phyloP scores from a whole-genome alignment of 2,329 filamentous ascomycete genomes.

The Davidsoniella australis region DNA sequence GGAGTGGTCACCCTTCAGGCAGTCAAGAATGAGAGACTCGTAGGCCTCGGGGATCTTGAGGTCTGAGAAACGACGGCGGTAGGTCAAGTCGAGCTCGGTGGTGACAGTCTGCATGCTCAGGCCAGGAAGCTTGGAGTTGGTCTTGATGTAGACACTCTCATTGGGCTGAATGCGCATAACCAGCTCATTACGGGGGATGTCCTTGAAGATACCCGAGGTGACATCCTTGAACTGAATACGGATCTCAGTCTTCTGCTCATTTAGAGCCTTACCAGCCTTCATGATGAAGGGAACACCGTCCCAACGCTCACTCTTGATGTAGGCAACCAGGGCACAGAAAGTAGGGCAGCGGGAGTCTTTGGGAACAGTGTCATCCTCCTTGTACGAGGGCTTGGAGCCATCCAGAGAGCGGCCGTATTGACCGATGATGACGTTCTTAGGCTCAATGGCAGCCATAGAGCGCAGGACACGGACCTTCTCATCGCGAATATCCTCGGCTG shows the following conservation, averaged over 20 bases:
- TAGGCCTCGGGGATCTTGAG: conserved; percentile 99
- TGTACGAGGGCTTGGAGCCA: conserved; percentile 91
- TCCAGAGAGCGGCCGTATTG: conserved; percentile 96
- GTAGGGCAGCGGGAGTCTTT: conserved; percentile 96
- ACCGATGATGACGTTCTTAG: conserved; percentile 98
- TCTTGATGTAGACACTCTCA: conserved; percentile 99
- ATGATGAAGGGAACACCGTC: conserved; percentile 98
- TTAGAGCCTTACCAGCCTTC: conserved; percentile 96
- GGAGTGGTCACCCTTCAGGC: conserved; percentile 96
- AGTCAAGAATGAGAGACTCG: conserved; percentile 92
- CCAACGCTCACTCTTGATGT: conserved; percentile 99
- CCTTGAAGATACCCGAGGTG: conserved; percentile 98
- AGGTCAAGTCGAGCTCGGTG: conserved; percentile 94
- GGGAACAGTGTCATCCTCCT: conserved; percentile 95
- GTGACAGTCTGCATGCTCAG: conserved; percentile 99
- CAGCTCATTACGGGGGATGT: conserved; percentile 96
- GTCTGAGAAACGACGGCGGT: conserved; percentile 94
- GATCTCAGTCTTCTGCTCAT: conserved; percentile 99
- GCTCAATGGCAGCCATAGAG: conserved; percentile 84
- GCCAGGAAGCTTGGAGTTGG: conserved; percentile 98
- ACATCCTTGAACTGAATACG: conserved; percentile 99
- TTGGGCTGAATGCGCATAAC: conserved; percentile 99
- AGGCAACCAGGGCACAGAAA: conserved; percentile 91
- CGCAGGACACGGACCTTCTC: conserved; percentile 95
- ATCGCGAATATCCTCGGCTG: conserved; percentile 92